These are phyloP conservation scores for Fraxinus baroniana DNA, from an alignment of 305 asterid genomes.

Conservation along the genomic window DNA sequence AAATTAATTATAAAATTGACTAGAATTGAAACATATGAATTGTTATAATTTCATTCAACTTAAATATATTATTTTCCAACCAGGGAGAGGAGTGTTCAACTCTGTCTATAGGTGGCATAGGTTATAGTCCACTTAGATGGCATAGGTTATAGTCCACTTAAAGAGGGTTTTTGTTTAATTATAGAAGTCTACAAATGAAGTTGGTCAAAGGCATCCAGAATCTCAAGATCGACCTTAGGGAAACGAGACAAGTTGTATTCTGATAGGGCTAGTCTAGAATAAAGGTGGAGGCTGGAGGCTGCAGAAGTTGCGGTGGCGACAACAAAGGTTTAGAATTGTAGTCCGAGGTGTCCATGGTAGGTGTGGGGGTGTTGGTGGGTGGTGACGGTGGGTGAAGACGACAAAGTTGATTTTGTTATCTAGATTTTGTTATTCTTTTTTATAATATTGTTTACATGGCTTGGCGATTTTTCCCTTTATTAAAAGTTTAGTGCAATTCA, in stretches of 20 bases:
- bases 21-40: no score
- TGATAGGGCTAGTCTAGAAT: neutral
- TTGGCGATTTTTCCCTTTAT: neutral
- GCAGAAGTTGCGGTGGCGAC: neutral
- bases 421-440: neutral
- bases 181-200: neutral
- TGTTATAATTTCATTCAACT: no score
- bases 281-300: neutral
- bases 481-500: neutral
- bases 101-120: no score
- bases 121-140: no score
- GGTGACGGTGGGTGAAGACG: neutral
- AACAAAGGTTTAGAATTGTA: neutral
- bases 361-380: neutral
- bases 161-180: neutral
- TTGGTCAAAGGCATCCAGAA: neutral
- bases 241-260: neutral
- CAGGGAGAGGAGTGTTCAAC: no score
- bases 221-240: neutral
- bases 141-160: no score
- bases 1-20: no score
- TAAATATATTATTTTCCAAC: no score
- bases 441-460: neutral
- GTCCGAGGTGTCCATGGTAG: neutral
- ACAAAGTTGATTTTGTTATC: neutral